Percentiles rank a stretch among this genome's conserved stretches.
These are phyloP conservation scores for Cryptosporidium canis DNA, from an alignment of 169 alveolate genomes.

Conservation along the genomic window DNA sequence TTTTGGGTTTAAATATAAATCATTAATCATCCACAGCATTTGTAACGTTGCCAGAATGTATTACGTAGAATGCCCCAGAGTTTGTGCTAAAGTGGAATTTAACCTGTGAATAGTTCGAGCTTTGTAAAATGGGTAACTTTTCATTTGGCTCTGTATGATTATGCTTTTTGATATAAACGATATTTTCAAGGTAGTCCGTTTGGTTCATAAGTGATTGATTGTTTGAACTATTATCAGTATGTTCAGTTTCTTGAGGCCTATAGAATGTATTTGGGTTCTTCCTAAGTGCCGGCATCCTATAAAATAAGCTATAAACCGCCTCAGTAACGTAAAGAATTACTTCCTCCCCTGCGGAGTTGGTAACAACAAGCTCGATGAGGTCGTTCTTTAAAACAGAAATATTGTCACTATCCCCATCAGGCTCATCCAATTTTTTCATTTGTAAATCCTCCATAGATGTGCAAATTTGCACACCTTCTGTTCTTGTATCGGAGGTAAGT, in stretches of 20 bases:
- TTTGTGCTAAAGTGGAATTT: not conserved
- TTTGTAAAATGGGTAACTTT: not conserved
- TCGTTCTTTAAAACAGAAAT: not conserved
- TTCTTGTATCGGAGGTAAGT: constrained; percentile 9
- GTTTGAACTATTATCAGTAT: not conserved
- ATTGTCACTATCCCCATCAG: not conserved
- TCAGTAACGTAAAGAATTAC: constrained; percentile 9
- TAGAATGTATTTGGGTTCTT: constrained; percentile 42
- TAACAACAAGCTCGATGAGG: constrained; percentile 19
- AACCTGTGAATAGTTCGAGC: not conserved
- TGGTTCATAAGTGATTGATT: not conserved
- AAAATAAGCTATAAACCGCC: constrained; percentile 6
- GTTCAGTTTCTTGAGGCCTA: not conserved
- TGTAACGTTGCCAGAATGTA: not conserved
- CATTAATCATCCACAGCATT: not conserved
- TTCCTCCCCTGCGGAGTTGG: constrained; percentile 22
- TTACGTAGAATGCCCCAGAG: not conserved
- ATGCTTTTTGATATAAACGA: not conserved
- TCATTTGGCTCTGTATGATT: not conserved
- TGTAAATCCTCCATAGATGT: not conserved
- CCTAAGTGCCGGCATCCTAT: not conserved
- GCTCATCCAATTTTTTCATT: not conserved
- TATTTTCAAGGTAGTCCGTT: not conserved
- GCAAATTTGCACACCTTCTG: not conserved
- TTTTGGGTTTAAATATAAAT: too few species aligned